Base-by-base conservation (phyloP, 2,329 filamentous ascomycete species). In the Achaetomium macrosporum region DNA sequence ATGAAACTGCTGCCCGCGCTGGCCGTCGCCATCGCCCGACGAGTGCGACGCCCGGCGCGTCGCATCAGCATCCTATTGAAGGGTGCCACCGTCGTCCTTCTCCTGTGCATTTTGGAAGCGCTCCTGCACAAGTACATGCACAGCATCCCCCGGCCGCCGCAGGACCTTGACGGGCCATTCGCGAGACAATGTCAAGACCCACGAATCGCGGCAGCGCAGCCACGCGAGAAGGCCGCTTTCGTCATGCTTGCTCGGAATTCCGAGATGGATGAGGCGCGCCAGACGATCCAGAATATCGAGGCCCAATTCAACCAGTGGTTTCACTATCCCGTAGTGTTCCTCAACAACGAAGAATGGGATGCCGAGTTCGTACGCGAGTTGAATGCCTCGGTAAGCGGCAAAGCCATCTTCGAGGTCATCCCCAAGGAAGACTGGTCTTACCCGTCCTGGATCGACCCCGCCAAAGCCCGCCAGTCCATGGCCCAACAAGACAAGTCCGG, bases 201-300 rank as follows among this genome's bases (percentile, higher is more conserved):
- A 7, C 66, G 67, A 44, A 54, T 66, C 37, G 57, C 56, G 39
- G 65, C 62, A 11, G 19, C 36, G n/a, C 36, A 53, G 19, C 64
- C 64, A 45, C 70, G 73, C 59, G 72, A 73, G 60, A 74, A 72
- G 53, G 73, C 72, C 53, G 69, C 68, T 17, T 57, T 76, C 37
- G 70, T 76, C 40, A 76, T 76, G 72, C 63, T 76, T 53, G 71
- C 72, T 44, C 72, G 73, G 20, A 76, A 76, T 57, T 62, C 64
- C 12, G 73, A 76, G 59, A 64, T 70, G 6, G 58, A 69, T 13
- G 64, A 67, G 51, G 73, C 71, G 1, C 67, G 68, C 44, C 61
- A 65, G 42, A 71, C 72, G 1, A 63, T 76, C 41, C 57, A 59
- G n/a, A 71, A 67, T 29, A 66, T 76, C 49, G 72, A 76, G 61